Evolutionary conservation across 1,139 yeast species (phyloP), one percentile per base, ranked within the genome.

Genomic region (Scheffersomyces lignicola): DNA sequence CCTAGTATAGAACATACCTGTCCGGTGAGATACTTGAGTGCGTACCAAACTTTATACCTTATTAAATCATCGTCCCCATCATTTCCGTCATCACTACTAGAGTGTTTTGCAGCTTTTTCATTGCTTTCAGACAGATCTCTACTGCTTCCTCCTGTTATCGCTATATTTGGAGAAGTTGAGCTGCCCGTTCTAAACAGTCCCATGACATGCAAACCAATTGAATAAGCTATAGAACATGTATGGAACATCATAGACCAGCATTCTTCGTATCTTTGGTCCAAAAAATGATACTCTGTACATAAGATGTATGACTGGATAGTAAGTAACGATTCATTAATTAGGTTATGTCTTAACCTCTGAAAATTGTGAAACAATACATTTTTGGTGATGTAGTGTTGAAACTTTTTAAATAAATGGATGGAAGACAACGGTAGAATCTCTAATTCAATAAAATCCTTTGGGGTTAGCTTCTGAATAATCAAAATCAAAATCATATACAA

Each of bases 1-100:
- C 80, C 80, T 24, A 76, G 55, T 5, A 74, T 69, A 0, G 78
- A 70, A 48, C 80, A 74, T 9, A 75, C 52, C 26, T 73, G 73
- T 1, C 78, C 75, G 9, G 72, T 60, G 18, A 73, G 52, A 38
- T 68, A 63, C 40, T 74, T 69, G 37, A 75, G 59, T 1, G 76
- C 73, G 41, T 71, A 70, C 77, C 79, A 75, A 3, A 73, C 62
- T 33, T 73, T 66, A 23, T 70, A 64, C 36, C 72, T 58, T 7
- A 47, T 45, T 10, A 64, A 46, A 40, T 66, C 70, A 18, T 52
- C 52, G 17, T 54, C 56, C 32, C 59, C 62, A 18, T 59, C 62
- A 18, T 58, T 58, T 15, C 50, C 38, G 45, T 49, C 42, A 8
- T 35, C 21, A 9, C 41, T 49, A 30, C 42, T 31, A 7, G n/a